A percentile compares a stretch with the other conserved stretches of the same genome.
phyloP scores from a whole-genome alignment of 2,329 filamentous ascomycete genomes.

The Chaetomium sp. region DNA sequence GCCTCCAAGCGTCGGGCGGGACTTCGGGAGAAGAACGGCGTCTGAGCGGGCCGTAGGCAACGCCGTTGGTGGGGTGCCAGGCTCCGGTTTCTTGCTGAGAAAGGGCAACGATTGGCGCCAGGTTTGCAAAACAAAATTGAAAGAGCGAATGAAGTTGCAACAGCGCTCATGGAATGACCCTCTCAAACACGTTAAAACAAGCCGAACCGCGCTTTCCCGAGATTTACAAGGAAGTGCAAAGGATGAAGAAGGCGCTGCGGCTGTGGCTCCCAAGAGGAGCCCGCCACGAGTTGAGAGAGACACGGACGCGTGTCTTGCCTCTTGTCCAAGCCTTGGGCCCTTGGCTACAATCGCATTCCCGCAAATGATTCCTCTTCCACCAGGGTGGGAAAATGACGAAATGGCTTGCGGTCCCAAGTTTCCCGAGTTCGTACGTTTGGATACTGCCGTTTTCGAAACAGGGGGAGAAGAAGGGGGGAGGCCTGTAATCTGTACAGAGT shows the following conservation, averaged over 20 bases:
- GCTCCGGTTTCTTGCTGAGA: not conserved
- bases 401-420: not conserved
- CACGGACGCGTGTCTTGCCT: not conserved
- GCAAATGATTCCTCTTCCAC: not conserved
- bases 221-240: not conserved
- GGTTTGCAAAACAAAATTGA: not conserved
- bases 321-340: not conserved
- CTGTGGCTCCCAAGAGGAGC: not conserved
- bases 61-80: not conserved
- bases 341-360: not conserved
- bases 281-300: not conserved
- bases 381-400: constrained; percentile 4
- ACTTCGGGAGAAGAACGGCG: constrained; percentile 1
- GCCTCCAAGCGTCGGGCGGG: not conserved
- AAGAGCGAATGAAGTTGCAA: not conserved
- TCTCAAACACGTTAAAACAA: not conserved
- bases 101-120: not conserved
- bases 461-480: not conserved
- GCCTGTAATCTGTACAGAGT: not conserved
- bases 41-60: not conserved
- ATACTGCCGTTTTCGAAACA: not conserved
- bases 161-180: not conserved
- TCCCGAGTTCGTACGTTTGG: not conserved
- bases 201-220: not conserved
- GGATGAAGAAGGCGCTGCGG: not conserved